Conservation (phyloP, 2,329 filamentous ascomycete species). For the Pestalotiopsis fici region DNA sequence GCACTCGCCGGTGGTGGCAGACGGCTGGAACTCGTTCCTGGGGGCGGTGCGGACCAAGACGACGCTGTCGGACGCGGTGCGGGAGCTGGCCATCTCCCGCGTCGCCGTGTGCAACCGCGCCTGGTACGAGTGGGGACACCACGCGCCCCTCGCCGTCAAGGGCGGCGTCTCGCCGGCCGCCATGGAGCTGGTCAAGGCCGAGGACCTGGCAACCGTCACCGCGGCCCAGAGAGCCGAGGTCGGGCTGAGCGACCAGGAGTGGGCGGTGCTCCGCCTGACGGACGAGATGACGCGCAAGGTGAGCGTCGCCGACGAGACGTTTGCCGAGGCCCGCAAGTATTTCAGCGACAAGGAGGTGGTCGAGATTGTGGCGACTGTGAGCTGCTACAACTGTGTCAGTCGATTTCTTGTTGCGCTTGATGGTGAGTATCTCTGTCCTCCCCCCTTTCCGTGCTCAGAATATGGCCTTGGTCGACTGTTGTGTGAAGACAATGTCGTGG, state of each 20-base stretch:
- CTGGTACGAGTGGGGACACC: slow-evolving; percentile 84
- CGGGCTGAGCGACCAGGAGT: slow-evolving; percentile 59
- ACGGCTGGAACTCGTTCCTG: slow-evolving; percentile 74
- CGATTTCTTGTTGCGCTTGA: slow-evolving; percentile 81
- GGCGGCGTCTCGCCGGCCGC: slow-evolving; percentile 57
- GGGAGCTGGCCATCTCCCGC: slow-evolving; percentile 79
- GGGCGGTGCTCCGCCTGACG: slow-evolving; percentile 71
- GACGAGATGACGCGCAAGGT: slow-evolving; percentile 84
- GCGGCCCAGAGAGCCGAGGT: slow-evolving; percentile 25
- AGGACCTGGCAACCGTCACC: slow-evolving; percentile 20
- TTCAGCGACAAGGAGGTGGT: slow-evolving; percentile 76
- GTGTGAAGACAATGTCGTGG: background rate
- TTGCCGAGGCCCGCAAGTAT: slow-evolving; percentile 58
- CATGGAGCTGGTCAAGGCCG: slow-evolving; percentile 43
- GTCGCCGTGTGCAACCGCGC: slow-evolving; percentile 80
- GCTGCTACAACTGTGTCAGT: slow-evolving; percentile 82
- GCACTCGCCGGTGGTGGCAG: slow-evolving; percentile 72
- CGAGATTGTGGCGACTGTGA: slow-evolving; percentile 75
- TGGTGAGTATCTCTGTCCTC: slow-evolving; percentile 47
- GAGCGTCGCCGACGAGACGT: slow-evolving; percentile 68
- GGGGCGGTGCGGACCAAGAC: slow-evolving; percentile 62
- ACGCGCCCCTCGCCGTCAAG: slow-evolving; percentile 66
- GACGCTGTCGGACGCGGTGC: slow-evolving; percentile 52
- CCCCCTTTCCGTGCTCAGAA: background rate
- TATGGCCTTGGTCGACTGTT: background rate